phyloP scores from a whole-genome alignment of 2,329 filamentous ascomycete genomes.

The Penicillium sclerotigenum region DNA sequence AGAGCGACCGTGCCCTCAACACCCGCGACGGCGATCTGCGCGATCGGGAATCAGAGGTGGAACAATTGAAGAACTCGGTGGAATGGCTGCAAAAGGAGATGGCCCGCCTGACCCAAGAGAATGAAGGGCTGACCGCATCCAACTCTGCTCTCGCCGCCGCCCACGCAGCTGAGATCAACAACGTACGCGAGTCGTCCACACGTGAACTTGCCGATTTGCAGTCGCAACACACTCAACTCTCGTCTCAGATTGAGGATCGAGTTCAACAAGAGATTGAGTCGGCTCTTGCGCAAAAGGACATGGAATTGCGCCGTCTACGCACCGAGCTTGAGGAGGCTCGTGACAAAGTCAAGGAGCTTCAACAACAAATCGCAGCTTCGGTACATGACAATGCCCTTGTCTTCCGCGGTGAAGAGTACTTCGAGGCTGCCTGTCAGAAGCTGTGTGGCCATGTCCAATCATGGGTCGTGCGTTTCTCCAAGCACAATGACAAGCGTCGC shows the following conservation, averaged over 20 bases:
- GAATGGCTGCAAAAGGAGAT: conserved; percentile 81
- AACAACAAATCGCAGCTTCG: conserved; percentile 57
- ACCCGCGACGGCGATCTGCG: conserved; percentile 67
- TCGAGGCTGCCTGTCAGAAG: conserved; percentile 88
- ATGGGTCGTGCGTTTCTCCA: conserved; percentile 97
- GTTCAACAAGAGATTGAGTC: conserved; percentile 60
- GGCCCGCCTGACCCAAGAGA: conserved; percentile 73
- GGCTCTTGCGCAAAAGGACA: conserved; percentile 75
- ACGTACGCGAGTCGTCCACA: conserved; percentile 60
- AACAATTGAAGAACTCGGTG: conserved; percentile 72
- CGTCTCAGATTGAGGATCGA: conserved; percentile 60
- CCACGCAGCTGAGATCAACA: conserved; percentile 67
- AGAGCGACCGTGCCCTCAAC: conserved; percentile 57
- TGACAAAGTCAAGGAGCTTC: conserved; percentile 58
- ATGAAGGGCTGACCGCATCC: conserved; percentile 72
- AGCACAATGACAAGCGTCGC: conserved; percentile 88
- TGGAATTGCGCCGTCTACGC: conserved; percentile 74
- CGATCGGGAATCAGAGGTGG: conserved; percentile 84
- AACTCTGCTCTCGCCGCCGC: conserved; percentile 74
- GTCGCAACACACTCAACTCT: conserved; percentile 60
- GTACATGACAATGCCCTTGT: conserved; percentile 71
- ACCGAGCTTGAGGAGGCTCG: conserved; percentile 71
- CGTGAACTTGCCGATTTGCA: conserved; percentile 69
- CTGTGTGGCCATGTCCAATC: conserved; percentile 94
- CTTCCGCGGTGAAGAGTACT: conserved; percentile 87